Evolutionary conservation across 2,329 filamentous ascomycete genomes (phyloP), one percentile per base, ranked within the genome.

Genomic region (Macrophomina pseudophaseolina): DNA sequence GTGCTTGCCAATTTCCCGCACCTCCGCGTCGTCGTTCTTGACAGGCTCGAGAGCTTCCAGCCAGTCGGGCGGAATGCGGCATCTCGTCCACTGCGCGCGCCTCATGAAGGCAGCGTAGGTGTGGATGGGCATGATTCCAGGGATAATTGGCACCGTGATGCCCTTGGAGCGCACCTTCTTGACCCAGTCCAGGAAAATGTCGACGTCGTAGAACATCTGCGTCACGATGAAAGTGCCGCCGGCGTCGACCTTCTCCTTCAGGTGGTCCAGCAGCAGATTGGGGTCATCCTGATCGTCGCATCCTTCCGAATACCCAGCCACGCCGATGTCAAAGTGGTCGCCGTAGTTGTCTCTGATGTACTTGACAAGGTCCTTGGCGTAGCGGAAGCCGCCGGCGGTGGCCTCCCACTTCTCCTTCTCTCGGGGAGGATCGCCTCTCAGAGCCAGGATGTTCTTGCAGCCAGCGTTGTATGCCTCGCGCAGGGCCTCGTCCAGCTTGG

Each of bases 201-300:
- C 94, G 59, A 88, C 94, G 75, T 99, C 94, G 83, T 99, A 99
- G 81, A 98, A 98, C 95, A 99, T 99, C 82, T 99, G 95, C 0
- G 95, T 98, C 64, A 99, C 92, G 70, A 99, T 91, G 77, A 98
- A 99, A 6, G 91, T 90, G 69, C 91, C 94, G 62, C 95, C 95
- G 67, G 92, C 92, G 76, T 99, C 95, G 40, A 98, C 90, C 83
- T 99, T 99, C 79, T 98, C 91, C 82, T 98, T 98, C 75, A 99
- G 81, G 78, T 98, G 95, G 70, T 95, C 90, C 70, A 99, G 88
- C 74, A 99, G 85, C 68, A 87, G 80, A 54, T 97, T 93, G 64
- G 93, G 90, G 74, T 97, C 89, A 73, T 92, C 88, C 77, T 97
- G 93, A 78, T 98, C 95, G 73, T 99, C 95, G 73, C 90, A 93